Evolutionary conservation across 768 basidiomycete genomes (phyloP), one percentile per base, ranked within the genome.

Genomic region (Termitomyces sp.): DNA sequence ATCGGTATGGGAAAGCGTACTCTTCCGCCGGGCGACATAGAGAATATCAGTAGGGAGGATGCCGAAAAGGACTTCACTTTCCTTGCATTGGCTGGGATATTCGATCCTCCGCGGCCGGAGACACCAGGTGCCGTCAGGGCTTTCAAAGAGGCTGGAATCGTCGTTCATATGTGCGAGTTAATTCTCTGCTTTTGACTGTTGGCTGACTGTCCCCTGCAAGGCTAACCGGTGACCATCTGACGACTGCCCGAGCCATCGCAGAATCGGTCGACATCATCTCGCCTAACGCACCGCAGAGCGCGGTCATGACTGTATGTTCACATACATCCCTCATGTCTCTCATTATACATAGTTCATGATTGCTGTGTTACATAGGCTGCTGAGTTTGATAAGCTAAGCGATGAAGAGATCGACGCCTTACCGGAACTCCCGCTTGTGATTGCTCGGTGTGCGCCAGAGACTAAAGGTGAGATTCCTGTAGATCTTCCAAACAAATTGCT

Each of bases 391-490:
- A 76, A 72, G 39, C 69, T 86, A 7, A 74, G 76, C 0, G 81
- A 85, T 49, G 74, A 77, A 39, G 76, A 85, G 66, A 77, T 86
- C 54, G 75, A 76, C 44, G 72, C 69, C 1, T 68, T 78, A 4
- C 74, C 75, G 0, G 83, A 84, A 57, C 73, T 85, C 4, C 84
- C 84, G 0, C 74, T 84, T 14, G 83, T 85, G 52, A 79, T 86
- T 58, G 83, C 83, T 52, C 78, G 83, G 30, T 85, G 83, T 65
- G 81, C 81, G 0, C 83, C 81, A 0, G 75, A 79, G 61, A 81
- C 79, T 30, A 81, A 82, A 68, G 72, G 72, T 73, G 30, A 50
- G 44, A 46, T 10, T 33, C 22, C 1, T 22, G 6, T 20, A 1
- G 26, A 9, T 24, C n/a, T n/a, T 12, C 8, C 2, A 10, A 33